Base-by-base conservation (phyloP, 2,329 filamentous ascomycete species). In the Thelonectria discophora region DNA sequence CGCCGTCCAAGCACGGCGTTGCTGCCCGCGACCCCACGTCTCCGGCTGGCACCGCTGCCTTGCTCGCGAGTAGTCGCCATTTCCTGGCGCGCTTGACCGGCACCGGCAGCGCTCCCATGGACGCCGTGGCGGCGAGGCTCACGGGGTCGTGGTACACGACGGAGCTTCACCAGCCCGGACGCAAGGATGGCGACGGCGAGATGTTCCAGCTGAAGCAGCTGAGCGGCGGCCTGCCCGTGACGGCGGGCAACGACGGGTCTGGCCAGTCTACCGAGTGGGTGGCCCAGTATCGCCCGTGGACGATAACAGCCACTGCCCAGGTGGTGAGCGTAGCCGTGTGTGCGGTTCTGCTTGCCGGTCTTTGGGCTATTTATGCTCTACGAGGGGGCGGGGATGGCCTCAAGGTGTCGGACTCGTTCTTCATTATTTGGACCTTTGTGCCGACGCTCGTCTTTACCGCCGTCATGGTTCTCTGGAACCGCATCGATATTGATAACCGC, bases 111-210 rank as follows among this genome's bases (percentile, higher is more conserved):
- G 63, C 64, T 8, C 60, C 55, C 24, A 69, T 73, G 65, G 58
- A 66, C 8, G 58, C 58, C 4, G 67, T 74, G 20, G 59, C 64
- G 12, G 58, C 65, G 13, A 67, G 62, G 24, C 54, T 74, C 17
- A 60, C 65, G n/a, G 72, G 69, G 3, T 68, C 70, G n/a, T 74
- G 71, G 69, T 74, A 73, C 46, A 71, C 71, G 8, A 70, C 69
- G 3, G 64, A 69, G 42, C 55, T 72, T 10, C 68, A 60, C 4
- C 69, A 71, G 8, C 67, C 65, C 7, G 64, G 66, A 13, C 60
- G 64, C 5, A 64, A 65, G 30, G 68, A 67, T 1, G 64, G 67
- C n/a, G 68, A 67, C 2, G 64, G 67, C 18, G 65, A 70, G 52
- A 66, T 63, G 55, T 73, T 73, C 47, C 70, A 73, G 37, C 37